Conservation (phyloP, 129 eudicot genomes). For the Centaurea solstitialis region DNA sequence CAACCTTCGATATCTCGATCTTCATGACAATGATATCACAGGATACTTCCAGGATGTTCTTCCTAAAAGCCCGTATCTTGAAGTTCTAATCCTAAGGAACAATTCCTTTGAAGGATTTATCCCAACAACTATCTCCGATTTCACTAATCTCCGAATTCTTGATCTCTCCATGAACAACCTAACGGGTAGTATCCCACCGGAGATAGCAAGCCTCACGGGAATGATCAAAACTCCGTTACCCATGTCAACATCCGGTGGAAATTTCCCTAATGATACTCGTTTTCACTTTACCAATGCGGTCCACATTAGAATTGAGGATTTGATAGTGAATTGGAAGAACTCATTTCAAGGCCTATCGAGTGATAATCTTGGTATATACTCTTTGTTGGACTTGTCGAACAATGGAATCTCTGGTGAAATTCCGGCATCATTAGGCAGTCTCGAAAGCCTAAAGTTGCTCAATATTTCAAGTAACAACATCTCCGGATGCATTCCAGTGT, state of each 20-base stretch:
- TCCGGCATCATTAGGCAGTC: not conserved
- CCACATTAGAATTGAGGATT: slow-evolving; percentile 22
- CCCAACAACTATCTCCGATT: slow-evolving; percentile 25
- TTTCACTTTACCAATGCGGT: not conserved
- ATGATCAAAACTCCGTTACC: slow-evolving; percentile 26
- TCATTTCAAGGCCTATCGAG: slow-evolving; percentile 37
- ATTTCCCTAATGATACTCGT: no score
- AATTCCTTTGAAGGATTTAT: slow-evolving; percentile 40
- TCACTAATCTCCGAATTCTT: slow-evolving; percentile 34
- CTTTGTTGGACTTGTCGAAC: slow-evolving; percentile 44
- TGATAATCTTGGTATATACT: slow-evolving; percentile 30
- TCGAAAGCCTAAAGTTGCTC: not conserved
- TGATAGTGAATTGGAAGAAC: slow-evolving; percentile 41
- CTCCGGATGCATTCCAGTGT: not conserved
- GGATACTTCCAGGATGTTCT: slow-evolving; percentile 29
- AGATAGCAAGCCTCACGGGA: slow-evolving; percentile 25
- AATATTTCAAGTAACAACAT: not conserved
- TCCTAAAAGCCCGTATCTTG: slow-evolving; percentile 23
- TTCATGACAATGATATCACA: slow-evolving; percentile 37
- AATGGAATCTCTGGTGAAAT: not conserved
- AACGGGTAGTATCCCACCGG: slow-evolving; percentile 29
- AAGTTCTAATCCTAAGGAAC: slow-evolving; percentile 40
- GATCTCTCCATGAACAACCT: slow-evolving; percentile 46
- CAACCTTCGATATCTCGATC: slow-evolving; percentile 43
- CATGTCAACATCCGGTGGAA: not conserved